Evolutionary conservation across 1,139 yeast genomes (phyloP).

Genomic region (Saccharomyces hybrid): DNA sequence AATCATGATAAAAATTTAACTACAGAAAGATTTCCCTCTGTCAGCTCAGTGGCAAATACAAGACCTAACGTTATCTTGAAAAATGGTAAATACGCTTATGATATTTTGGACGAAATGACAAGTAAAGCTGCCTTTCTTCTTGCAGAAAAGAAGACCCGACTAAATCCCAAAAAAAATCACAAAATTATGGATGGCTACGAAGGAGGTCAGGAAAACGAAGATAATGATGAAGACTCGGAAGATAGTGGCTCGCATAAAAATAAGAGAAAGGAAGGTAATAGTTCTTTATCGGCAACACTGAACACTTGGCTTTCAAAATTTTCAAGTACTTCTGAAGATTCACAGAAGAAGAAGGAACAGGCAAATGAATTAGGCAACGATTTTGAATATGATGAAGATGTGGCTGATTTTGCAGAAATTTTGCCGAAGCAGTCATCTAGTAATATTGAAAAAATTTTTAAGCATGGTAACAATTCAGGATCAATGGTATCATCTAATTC

Average conservation of each 20-base stretch:
- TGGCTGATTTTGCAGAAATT: not conserved
- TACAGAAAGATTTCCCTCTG: slow-evolving; percentile 12
- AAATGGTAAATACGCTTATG: slow-evolving; percentile 25
- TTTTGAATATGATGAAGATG: not conserved
- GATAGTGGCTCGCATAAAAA: not conserved
- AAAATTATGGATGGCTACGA: not conserved
- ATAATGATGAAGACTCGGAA: not conserved
- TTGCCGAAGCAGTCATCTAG: not conserved
- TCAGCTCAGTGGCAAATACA: slow-evolving; percentile 14
- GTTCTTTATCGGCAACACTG: slow-evolving; percentile 4
- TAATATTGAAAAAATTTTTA: not conserved
- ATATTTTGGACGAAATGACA: slow-evolving; percentile 24
- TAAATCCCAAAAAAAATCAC: not conserved
- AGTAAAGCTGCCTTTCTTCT: slow-evolving; percentile 14
- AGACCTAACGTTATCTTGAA: slow-evolving; percentile 18
- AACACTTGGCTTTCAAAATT: slow-evolving; percentile 14
- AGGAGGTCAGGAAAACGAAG: not conserved
- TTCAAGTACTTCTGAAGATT: slow-evolving; percentile 1
- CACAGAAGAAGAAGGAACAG: not conserved
- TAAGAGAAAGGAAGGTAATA: not conserved
- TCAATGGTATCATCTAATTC: slow-evolving; percentile 1
- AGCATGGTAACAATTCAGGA: not conserved
- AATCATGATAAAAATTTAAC: slow-evolving; percentile 6
- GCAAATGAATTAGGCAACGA: not conserved
- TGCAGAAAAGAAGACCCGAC: slow-evolving; percentile 15